phyloP scores from a whole-genome alignment of 805 yeast genomes.

The Gaillardinia entomophila region DNA sequence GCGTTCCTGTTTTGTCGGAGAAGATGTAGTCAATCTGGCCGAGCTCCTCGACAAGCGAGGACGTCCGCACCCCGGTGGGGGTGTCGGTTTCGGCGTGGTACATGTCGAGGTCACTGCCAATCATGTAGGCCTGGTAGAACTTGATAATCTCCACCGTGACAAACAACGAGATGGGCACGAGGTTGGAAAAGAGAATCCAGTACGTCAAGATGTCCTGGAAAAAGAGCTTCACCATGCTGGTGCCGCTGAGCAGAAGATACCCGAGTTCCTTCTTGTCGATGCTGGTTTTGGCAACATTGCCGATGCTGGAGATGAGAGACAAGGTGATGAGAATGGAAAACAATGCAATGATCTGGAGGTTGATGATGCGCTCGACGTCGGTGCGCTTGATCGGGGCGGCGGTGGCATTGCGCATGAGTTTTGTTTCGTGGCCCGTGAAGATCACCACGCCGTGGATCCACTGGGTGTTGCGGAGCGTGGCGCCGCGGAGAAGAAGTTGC shows the following conservation, averaged over 20 bases:
- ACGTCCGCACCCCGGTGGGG: constrained; percentile 92
- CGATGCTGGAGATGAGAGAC: constrained; percentile 76
- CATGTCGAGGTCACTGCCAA: constrained; percentile 91
- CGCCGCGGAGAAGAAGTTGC: constrained; percentile 90
- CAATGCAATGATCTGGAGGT: constrained; percentile 82
- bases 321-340: constrained; percentile 74
- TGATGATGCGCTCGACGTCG: constrained; percentile 92
- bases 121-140: constrained; percentile 90
- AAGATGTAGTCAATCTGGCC: constrained; percentile 96
- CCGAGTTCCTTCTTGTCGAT: constrained; percentile 47
- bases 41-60: constrained; percentile 91
- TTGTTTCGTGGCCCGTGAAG: constrained; percentile 98
- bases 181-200: constrained; percentile 93
- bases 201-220: constrained; percentile 86
- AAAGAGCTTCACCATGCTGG: constrained; percentile 63
- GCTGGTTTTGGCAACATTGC: constrained; percentile 72
- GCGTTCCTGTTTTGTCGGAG: constrained; percentile 96
- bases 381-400: constrained; percentile 97
- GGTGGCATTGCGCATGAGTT: constrained; percentile 96
- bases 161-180: constrained; percentile 95
- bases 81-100: constrained; percentile 84
- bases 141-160: constrained; percentile 96
- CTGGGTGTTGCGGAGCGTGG: constrained; percentile 87
- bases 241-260: constrained; percentile 65
- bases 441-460: constrained; percentile 94